These are phyloP conservation scores for Nigrograna mackinnonii DNA, from an alignment of 2,329 filamentous ascomycete genomes.

Conservation along the genomic window DNA sequence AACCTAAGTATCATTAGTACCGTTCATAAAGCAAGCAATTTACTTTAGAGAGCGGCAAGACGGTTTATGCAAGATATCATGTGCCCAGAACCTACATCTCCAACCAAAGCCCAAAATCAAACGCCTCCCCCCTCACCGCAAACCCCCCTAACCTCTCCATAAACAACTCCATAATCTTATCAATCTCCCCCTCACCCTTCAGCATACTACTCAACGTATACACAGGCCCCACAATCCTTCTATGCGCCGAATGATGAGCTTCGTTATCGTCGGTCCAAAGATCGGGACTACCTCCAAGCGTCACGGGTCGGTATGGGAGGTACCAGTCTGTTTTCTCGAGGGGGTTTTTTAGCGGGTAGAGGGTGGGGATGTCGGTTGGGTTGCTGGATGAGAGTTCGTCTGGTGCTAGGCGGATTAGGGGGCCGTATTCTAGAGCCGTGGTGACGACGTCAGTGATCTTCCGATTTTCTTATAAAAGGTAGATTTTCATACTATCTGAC, in stretches of 20 bases:
- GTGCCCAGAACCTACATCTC: no score
- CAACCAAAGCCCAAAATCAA: conserved; percentile 32
- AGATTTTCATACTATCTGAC: no score
- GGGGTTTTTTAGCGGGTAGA: conserved; percentile 16
- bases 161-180: conserved; percentile 24
- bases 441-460: no score
- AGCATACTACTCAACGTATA: conserved; percentile 48
- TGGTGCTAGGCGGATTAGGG: conserved; percentile 8
- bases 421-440: conserved; percentile 12
- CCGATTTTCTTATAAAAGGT: no score
- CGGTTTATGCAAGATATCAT: no score
- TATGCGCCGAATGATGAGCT: conserved; percentile 15
- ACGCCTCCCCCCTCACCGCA: conserved; percentile 14
- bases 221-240: conserved; percentile 19
- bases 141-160: conserved; percentile 20
- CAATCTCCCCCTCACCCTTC: conserved; percentile 26
- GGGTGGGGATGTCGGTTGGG: conserved; percentile 10
- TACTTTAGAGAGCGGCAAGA: no score
- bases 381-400: conserved; percentile 10
- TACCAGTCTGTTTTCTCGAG: conserved; percentile 20
- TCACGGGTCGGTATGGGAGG: conserved; percentile 7
- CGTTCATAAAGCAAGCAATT: no score
- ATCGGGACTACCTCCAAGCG: conserved; percentile 21
- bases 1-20: no score
- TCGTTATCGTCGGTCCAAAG: conserved; percentile 21